A percentile compares a stretch with the other conserved stretches of the same genome.
phyloP scores from a whole-genome alignment of 768 basidiomycete genomes.

The Boletus patriciae region DNA sequence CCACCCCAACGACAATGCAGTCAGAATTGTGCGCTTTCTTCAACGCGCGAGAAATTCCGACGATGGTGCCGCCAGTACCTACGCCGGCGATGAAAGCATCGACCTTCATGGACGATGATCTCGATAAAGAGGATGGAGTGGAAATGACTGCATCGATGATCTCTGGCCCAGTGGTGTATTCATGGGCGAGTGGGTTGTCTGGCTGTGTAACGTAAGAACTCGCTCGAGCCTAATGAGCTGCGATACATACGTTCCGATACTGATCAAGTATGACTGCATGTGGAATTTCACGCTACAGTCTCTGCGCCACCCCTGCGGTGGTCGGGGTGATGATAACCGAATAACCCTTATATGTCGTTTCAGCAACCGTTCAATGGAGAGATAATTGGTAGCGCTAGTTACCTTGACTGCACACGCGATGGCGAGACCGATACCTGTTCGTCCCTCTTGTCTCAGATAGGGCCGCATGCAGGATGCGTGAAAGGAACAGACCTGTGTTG shows the following conservation, averaged over 20 bases:
- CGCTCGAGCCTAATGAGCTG: not conserved
- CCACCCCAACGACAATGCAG: slow-evolving; percentile 79
- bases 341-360: slow-evolving; percentile 89
- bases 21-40: slow-evolving; percentile 75
- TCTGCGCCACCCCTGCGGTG: slow-evolving; percentile 81
- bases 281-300: slow-evolving; percentile 75
- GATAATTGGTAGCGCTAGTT: slow-evolving; percentile 20
- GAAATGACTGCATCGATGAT: slow-evolving; percentile 77
- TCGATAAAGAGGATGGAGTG: slow-evolving; percentile 57
- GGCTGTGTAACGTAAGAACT: slow-evolving; percentile 38
- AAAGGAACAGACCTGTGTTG: slow-evolving; percentile 75
- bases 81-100: slow-evolving; percentile 83
- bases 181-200: slow-evolving; percentile 91
- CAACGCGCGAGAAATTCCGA: slow-evolving; percentile 79
- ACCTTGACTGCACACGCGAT: slow-evolving; percentile 95
- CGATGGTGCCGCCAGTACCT: slow-evolving; percentile 94
- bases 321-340: slow-evolving; percentile 84
- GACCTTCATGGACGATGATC: slow-evolving; percentile 70
- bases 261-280: slow-evolving; percentile 91
- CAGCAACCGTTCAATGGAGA: slow-evolving; percentile 44
- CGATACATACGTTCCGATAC: slow-evolving; percentile 65
- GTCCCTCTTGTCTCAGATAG: not conserved
- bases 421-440: slow-evolving; percentile 85
- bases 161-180: slow-evolving; percentile 86
- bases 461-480: not conserved